Evolutionary conservation across 345 rosid species (phyloP).

Genomic region (Mercurialis annua): DNA sequence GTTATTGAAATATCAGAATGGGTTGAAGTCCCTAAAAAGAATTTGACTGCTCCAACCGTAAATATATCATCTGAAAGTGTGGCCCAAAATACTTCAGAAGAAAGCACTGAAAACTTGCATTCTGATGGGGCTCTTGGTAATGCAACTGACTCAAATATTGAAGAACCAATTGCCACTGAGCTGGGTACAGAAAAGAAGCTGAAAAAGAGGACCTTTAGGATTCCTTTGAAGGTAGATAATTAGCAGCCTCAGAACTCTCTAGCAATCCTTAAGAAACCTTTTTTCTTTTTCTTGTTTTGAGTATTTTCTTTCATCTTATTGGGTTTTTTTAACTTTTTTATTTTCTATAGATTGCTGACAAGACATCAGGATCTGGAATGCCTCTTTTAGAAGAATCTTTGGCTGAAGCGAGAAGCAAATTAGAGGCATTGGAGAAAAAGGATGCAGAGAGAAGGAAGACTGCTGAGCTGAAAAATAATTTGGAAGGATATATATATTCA

Average conservation of each 20-base stretch:
- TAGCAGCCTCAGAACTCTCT: background rate
- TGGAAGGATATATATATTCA: constrained; percentile 91
- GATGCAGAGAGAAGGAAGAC: constrained; percentile 91
- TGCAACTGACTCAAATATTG: constrained; percentile 34
- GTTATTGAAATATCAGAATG: constrained; percentile 91
- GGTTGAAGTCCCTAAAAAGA: constrained; percentile 93
- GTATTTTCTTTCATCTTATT: background rate
- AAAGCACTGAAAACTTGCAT: constrained; percentile 43
- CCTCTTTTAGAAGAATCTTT: constrained; percentile 62
- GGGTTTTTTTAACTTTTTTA: background rate
- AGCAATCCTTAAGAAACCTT: background rate
- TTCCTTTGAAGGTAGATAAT: constrained; percentile 78
- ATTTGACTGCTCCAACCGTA: constrained; percentile 50
- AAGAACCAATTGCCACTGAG: constrained; percentile 49
- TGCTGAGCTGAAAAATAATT: constrained; percentile 85
- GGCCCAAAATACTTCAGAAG: constrained; percentile 46
- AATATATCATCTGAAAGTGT: constrained; percentile 49
- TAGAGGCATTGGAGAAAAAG: constrained; percentile 78
- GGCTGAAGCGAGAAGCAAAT: constrained; percentile 61
- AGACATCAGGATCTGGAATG: constrained; percentile 75
- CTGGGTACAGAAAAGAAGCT: constrained; percentile 69
- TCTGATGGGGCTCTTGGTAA: constrained; percentile 40
- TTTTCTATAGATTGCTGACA: constrained; percentile 61
- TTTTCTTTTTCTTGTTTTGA: background rate
- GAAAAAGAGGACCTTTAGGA: constrained; percentile 73